Evolutionary conservation across 2,329 filamentous ascomycete genomes (phyloP), one percentile per base, ranked within the genome.

Genomic region (Madurella fahalii): DNA sequence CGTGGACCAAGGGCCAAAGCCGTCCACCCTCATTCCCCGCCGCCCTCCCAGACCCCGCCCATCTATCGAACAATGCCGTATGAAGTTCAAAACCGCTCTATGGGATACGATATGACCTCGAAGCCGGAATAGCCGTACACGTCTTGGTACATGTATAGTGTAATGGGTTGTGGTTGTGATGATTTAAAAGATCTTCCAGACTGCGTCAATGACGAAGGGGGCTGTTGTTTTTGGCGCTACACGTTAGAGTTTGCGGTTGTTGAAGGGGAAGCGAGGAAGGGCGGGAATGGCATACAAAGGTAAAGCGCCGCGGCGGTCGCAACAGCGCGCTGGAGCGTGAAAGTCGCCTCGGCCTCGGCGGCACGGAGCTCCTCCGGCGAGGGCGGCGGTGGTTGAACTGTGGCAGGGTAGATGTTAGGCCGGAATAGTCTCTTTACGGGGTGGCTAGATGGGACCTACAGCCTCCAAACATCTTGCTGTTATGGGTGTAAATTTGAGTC

Each of bases 291-390:
- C 87, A 54, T 83, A 94, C 89, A 90, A 57, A 94, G 74, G 69
- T 93, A 93, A 47, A 94, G 79, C 47, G 88, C 71, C 40, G 85
- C 76, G 59, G 84, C 85, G 15, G 83, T 83, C 40, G 82, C 79
- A 52, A 86, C 68, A 58, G 86, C 86, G 65, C 78, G 79, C 74
- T 87, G 84, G 62, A 93, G 76, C 48, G 85, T 87, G 63, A 79
- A 77, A 65, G 75, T 76, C 48, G 89, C 87, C 69, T 86, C 81
- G 57, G 77, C 76, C 77, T 92, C 87, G 69, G 85, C 79, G 66
- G 77, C 76, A 67, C 79, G 79, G 69, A 92, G 80, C 79, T 92
- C 87, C 71, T 86, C 84, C 56, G 81, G 75, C 56, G 83, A 83
- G 65, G 84, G 80, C 70, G 84, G 84, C 69, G 86, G 86, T 73